phyloP scores from a whole-genome alignment of 257 asterid species.

The Thymus mandschuricus region DNA sequence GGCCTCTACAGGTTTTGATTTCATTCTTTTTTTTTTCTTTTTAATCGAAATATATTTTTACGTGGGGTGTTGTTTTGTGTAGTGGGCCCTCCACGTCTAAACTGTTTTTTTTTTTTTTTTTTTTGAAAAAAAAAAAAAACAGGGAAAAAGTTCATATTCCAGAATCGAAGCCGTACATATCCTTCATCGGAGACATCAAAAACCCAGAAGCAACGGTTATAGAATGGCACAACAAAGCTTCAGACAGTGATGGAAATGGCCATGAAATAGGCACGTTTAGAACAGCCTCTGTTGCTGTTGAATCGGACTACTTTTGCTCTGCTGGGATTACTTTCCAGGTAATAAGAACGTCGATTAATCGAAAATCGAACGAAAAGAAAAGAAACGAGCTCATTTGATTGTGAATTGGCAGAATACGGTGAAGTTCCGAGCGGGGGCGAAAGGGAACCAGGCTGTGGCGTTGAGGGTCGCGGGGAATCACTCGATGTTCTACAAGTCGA shows the following conservation, averaged over 20 bases:
- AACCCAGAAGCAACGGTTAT: constrained; percentile 43
- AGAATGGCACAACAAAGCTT: constrained; percentile 67
- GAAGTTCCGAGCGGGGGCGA: constrained; percentile 17
- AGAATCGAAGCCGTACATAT: constrained; percentile 52
- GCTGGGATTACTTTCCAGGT: constrained; percentile 66
- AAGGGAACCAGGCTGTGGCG: constrained; percentile 72
- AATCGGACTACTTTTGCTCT: constrained; percentile 68
- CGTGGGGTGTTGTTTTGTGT: not conserved
- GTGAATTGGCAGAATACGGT: constrained; percentile 54
- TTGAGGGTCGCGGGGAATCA: constrained; percentile 53
- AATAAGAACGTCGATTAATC: not conserved
- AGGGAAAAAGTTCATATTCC: constrained; percentile 77
- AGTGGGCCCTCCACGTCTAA: constrained; percentile 12
- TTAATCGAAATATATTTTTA: not conserved
- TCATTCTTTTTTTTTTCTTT: not conserved
- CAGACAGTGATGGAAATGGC: constrained; percentile 39
- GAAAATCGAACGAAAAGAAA: not conserved
- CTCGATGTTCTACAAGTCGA: constrained; percentile 56
- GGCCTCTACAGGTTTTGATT: constrained; percentile 61
- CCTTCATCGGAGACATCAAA: constrained; percentile 55
- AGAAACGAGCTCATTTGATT: not conserved
- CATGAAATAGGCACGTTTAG: constrained; percentile 42
- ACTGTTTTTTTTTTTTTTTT: not conserved
- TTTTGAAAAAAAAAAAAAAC: not conserved
- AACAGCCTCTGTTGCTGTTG: constrained; percentile 59